A percentile compares a stretch with the other conserved stretches of the same genome.
These are phyloP conservation scores for Pseudognaphalium luteoalbum DNA, from an alignment of 129 eudicot genomes.

Conservation along the genomic window DNA sequence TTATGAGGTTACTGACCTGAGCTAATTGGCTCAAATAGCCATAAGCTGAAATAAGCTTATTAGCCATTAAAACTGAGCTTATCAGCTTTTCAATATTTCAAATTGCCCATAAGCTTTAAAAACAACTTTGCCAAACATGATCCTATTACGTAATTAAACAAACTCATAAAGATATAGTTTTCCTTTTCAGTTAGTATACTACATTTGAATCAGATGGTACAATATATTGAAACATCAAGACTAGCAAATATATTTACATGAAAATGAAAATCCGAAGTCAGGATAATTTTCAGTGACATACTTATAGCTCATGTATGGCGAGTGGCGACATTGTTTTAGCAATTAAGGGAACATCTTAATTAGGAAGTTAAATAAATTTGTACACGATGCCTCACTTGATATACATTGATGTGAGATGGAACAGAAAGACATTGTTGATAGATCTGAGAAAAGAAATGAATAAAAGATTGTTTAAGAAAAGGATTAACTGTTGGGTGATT, in stretches of 20 bases:
- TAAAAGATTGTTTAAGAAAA: background rate
- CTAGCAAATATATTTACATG: background rate
- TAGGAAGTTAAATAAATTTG: slow-evolving; percentile 6
- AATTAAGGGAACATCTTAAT: background rate
- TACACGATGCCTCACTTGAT: background rate
- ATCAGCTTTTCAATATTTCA: background rate
- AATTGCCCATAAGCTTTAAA: background rate
- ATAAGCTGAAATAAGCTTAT: background rate
- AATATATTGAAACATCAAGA: slow-evolving; percentile 4
- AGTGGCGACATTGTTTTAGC: background rate
- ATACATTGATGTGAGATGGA: background rate
- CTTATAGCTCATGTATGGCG: background rate
- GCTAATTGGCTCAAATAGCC: background rate
- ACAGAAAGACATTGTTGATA: no score
- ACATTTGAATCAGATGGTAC: background rate
- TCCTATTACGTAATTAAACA: background rate
- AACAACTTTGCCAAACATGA: background rate
- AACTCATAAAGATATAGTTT: background rate
- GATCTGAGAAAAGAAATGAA: background rate
- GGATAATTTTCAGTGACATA: background rate
- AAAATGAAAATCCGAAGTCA: background rate
- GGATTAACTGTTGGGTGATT: background rate
- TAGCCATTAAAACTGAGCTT: background rate
- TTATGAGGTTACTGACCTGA: background rate
- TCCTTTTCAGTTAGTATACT: background rate